Conservation (phyloP, 2,329 filamentous ascomycete species). For the Coniochaeta prunicola region DNA sequence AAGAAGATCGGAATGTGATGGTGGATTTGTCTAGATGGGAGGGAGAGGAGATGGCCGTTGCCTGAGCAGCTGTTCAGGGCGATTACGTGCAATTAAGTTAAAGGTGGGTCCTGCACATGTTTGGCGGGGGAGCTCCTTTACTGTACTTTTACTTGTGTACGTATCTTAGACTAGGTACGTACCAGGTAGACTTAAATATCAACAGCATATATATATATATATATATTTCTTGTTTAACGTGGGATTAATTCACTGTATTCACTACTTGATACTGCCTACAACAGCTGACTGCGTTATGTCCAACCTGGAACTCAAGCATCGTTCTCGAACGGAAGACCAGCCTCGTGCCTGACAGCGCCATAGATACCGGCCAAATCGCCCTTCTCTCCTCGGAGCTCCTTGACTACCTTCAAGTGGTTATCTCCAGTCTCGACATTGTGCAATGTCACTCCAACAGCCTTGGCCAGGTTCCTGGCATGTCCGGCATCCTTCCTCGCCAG, state of each 20-base stretch:
- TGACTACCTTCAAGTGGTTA: slow-evolving; percentile 60
- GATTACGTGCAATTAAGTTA: slow-evolving; percentile 1
- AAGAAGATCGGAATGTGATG: background rate
- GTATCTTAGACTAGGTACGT: background rate
- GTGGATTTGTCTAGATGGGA: background rate
- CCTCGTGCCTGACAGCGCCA: slow-evolving; percentile 68
- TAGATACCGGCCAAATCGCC: slow-evolving; percentile 82
- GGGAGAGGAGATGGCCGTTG: background rate
- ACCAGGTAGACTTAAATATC: too few species aligned
- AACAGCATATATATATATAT: background rate
- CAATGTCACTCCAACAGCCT: slow-evolving; percentile 53
- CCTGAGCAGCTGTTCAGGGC: background rate
- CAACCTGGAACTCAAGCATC: slow-evolving; percentile 8
- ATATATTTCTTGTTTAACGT: too few species aligned
- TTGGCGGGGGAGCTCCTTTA: background rate
- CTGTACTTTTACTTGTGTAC: background rate
- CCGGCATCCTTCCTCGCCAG: slow-evolving; percentile 75
- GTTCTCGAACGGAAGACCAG: slow-evolving; percentile 69
- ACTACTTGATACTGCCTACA: too few species aligned
- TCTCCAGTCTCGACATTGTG: slow-evolving; percentile 61
- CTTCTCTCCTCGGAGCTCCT: slow-evolving; percentile 56
- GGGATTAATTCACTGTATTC: too few species aligned
- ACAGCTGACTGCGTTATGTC: background rate
- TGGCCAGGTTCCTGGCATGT: slow-evolving; percentile 64
- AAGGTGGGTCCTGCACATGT: background rate